A percentile compares a stretch with the other conserved stretches of the same genome.
Evolutionary conservation across 2,329 filamentous ascomycete genomes (phyloP).

Genomic region (Epichloe bromicola): DNA sequence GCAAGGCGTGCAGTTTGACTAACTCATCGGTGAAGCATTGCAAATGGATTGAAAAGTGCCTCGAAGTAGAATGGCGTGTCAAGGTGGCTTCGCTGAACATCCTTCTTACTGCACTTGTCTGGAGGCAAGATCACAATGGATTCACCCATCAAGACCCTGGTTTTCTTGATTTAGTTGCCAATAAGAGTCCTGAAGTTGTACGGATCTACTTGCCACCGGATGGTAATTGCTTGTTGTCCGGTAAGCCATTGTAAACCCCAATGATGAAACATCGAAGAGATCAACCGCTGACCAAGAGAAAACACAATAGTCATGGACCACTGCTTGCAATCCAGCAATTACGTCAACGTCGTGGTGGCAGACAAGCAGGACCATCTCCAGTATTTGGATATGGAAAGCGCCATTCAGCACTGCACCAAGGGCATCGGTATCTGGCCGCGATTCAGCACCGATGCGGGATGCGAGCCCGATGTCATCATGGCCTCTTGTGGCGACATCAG

Average conservation of each 20-base stretch:
- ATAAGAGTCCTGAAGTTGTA: constrained; percentile 69
- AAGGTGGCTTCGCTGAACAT: constrained; percentile 68
- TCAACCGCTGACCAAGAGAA: constrained; percentile 14
- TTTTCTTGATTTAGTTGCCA: constrained; percentile 67
- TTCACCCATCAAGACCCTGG: constrained; percentile 74
- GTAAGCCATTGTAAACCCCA: constrained; percentile 9
- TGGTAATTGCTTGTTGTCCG: constrained; percentile 61
- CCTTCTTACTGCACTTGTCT: constrained; percentile 64
- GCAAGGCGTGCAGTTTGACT: constrained; percentile 2
- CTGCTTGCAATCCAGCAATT: constrained; percentile 60
- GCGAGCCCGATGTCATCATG: constrained; percentile 63
- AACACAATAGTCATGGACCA: constrained; percentile 46
- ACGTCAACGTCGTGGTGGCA: constrained; percentile 69
- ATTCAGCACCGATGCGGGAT: constrained; percentile 56
- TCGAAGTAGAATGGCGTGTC: constrained; percentile 66
- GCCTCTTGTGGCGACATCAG: constrained; percentile 63
- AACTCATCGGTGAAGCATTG: constrained; percentile 40
- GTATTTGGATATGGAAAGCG: constrained; percentile 60
- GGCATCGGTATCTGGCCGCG: constrained; percentile 67
- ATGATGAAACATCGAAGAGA: not conserved
- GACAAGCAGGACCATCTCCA: constrained; percentile 73
- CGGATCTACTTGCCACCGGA: constrained; percentile 73
- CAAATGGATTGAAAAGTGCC: constrained; percentile 73
- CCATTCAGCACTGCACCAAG: constrained; percentile 64
- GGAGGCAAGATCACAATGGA: constrained; percentile 74